These are phyloP conservation scores for Cercospora sp. DNA, from an alignment of 2,329 filamentous ascomycete species.

Conservation along the genomic window DNA sequence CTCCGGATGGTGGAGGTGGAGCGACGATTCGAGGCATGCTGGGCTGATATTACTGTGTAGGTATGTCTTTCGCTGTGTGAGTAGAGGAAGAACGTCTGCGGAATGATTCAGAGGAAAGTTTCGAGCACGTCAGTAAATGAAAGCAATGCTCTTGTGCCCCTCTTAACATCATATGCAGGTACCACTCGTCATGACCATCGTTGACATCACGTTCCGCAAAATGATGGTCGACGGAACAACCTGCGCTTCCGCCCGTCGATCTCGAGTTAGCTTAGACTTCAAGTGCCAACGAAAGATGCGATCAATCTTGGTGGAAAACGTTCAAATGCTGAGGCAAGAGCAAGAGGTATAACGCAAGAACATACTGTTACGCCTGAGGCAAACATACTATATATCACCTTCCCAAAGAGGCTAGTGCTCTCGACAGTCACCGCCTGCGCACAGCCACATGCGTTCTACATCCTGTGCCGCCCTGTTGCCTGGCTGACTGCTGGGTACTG, in stretches of 20 bases:
- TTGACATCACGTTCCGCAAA: slow-evolving; percentile 9
- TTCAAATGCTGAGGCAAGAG: not conserved
- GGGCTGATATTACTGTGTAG: not conserved
- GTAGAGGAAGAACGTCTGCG: not conserved
- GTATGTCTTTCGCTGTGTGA: not conserved
- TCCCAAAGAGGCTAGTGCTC: not conserved
- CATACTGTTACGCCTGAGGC: no score
- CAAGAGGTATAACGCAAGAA: not conserved
- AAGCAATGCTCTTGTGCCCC: slow-evolving; percentile 9
- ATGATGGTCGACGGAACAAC: slow-evolving; percentile 3
- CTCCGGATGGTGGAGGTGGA: slow-evolving; percentile 39
- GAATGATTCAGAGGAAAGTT: not conserved
- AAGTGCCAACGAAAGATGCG: not conserved
- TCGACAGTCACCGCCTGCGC: not conserved
- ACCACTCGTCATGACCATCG: slow-evolving; percentile 10
- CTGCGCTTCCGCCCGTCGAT: not conserved
- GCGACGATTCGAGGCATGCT: slow-evolving; percentile 40
- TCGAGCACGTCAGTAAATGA: not conserved
- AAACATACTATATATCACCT: not conserved
- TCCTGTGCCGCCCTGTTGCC: not conserved
- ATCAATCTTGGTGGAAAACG: not conserved
- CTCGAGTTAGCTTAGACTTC: not conserved
- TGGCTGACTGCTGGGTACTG: not conserved
- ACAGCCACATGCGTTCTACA: not conserved
- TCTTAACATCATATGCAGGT: slow-evolving; percentile 12